Evolutionary conservation across 192 early-diverging fungal genomes (phyloP).

Genomic region (Pecoramyces ruminantium): DNA sequence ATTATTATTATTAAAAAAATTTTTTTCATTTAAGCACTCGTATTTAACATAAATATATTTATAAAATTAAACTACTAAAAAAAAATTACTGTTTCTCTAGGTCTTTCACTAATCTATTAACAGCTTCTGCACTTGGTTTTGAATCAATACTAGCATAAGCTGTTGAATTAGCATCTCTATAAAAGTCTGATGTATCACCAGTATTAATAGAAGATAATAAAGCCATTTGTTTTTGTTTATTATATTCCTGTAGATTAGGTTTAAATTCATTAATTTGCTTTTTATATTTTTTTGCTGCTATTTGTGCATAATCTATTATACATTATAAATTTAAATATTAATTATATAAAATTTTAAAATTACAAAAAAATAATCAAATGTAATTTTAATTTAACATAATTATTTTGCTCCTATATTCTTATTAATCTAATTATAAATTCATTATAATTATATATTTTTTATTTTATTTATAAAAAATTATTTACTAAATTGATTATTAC

Average conservation of each 20-base stretch:
- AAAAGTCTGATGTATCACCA: conserved; percentile 24
- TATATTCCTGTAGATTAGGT: conserved; percentile 62
- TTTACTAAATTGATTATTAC: not conserved
- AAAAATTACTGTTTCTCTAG: conserved; percentile 54
- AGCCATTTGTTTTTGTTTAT: conserved; percentile 36
- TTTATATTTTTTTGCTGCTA: conserved; percentile 76
- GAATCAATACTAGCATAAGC: conserved; percentile 35
- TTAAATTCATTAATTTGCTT: conserved; percentile 60
- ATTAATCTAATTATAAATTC: no score
- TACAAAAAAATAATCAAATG: not conserved
- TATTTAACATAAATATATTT: conserved; percentile 2
- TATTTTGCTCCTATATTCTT: no score
- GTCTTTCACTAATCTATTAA: conserved; percentile 51
- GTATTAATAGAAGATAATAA: conserved; percentile 12
- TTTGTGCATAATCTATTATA: conserved; percentile 62
- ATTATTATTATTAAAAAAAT: no score
- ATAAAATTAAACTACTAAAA: not conserved
- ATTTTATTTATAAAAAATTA: not conserved
- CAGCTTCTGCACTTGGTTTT: conserved; percentile 39
- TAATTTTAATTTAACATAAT: no score
- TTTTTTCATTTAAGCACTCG: no score
- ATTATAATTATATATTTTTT: no score
- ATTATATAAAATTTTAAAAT: no score
- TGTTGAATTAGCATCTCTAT: conserved; percentile 48
- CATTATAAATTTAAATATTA: no score